These are phyloP conservation scores for Sporisorium sorghi DNA, from an alignment of 1,284 basidiomycete genomes.

Conservation along the genomic window DNA sequence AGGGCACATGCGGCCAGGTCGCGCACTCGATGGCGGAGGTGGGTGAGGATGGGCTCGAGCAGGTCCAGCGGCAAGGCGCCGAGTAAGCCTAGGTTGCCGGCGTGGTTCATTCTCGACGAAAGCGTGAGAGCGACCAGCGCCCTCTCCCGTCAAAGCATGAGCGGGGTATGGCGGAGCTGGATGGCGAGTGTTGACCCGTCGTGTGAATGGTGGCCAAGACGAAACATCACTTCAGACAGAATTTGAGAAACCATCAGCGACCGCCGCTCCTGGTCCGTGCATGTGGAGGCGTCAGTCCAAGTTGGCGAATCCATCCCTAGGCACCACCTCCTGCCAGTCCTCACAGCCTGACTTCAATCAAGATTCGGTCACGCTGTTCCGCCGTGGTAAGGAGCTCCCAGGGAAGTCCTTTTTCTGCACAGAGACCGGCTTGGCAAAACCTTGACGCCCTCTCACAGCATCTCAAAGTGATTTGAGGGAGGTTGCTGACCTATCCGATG, in stretches of 20 bases:
- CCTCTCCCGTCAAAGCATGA: no score
- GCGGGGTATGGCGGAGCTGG: neutral
- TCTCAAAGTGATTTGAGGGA: no score
- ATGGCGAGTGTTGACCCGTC: no score
- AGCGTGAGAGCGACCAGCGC: slow-evolving; percentile 17
- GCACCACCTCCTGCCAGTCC: no score
- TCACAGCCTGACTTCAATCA: no score
- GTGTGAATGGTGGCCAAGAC: neutral
- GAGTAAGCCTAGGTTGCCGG: slow-evolving; percentile 18
- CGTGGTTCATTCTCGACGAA: slow-evolving; percentile 8
- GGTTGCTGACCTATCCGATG: no score
- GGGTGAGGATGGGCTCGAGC: slow-evolving; percentile 48
- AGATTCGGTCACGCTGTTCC: no score
- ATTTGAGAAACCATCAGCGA: neutral
- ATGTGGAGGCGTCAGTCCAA: slow-evolving; percentile 27
- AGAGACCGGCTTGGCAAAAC: no score
- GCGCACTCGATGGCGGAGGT: slow-evolving; percentile 49
- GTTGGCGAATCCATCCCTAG: no score
- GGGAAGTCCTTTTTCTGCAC: no score
- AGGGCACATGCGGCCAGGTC: slow-evolving; percentile 59
- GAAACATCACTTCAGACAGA: neutral
- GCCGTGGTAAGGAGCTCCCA: no score
- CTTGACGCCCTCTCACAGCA: no score
- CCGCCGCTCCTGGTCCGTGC: slow-evolving; percentile 6
- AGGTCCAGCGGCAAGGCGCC: slow-evolving; percentile 59